Evolutionary conservation across 2,329 filamentous ascomycete species (phyloP), one percentile per base, ranked within the genome.

Genomic region (Plectosphaerella cucumerina): DNA sequence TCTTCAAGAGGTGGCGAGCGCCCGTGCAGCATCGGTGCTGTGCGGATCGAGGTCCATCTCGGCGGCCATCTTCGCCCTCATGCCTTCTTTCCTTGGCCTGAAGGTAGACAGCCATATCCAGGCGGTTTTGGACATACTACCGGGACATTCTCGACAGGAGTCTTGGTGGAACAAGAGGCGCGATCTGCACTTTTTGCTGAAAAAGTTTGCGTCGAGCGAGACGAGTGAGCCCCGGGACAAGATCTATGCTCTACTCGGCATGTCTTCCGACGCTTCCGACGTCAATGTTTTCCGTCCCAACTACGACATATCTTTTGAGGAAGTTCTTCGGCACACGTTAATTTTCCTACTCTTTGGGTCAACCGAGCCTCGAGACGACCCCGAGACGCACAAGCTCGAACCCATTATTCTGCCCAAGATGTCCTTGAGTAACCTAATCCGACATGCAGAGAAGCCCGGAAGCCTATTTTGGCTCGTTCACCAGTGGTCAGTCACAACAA

Each of bases 1-100:
- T 9, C 10, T 54, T 1, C 52, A 52, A n/a, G 52, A 54, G 12
- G 47, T 51, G 1, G 46, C 41, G 2, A 49, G 39, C 6, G 46
- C 49, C 0, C 35, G 21, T 3, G 5, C 20, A 1, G 37, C 43
- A 5, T 2, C 21, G 2, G 5, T 53, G 3, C 42, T 23, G 15
- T 53, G 49, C 10, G 49, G 46, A 4, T 9, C 4, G 0, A 14
- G 18, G 4, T 49, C 49, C 10, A 35, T 47, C 6, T 9, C 45
- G 17, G 31, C 51, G n/a, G n/a, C 39, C 14, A n/a, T 33, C 10
- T 48, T 53, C 14, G 45, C 39, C 9, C 14, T 50, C 5, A 26
- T 26, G 12, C 44, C 39, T 3, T 10, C 26, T 20, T 8, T 44
- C 2, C 18, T 50, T 4, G 20, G 14, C 15, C 9, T 49, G 8